Evolutionary conservation across 176 grass and related monocot species (phyloP).

Genomic region (Oryza australiensis): DNA sequence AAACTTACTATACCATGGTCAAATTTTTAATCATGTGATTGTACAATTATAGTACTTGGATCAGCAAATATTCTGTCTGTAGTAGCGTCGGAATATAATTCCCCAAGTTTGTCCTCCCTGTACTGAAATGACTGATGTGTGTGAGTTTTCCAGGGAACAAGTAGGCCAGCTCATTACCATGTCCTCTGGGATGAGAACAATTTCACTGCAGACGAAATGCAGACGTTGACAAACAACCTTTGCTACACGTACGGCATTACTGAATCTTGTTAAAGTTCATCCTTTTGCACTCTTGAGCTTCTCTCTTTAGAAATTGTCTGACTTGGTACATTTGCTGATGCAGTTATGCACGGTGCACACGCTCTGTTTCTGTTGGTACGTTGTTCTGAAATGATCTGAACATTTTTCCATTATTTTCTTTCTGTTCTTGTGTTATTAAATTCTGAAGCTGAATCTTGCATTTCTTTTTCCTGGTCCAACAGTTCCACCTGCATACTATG

Average conservation of each 20-base stretch:
- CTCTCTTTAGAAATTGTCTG: slow-evolving; percentile 8
- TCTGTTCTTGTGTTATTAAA: background rate
- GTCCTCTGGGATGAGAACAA: slow-evolving; percentile 91
- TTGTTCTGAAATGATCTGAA: background rate
- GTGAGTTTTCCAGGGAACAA: slow-evolving; percentile 65
- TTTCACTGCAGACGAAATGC: slow-evolving; percentile 83
- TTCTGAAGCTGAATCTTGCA: background rate
- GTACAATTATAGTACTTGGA: slow-evolving; percentile 28
- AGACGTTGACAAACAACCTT: slow-evolving; percentile 99
- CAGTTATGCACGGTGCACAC: slow-evolving; percentile 95
- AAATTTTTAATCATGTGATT: slow-evolving; percentile 43
- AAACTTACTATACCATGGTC: slow-evolving; percentile 13
- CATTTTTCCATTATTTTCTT: background rate
- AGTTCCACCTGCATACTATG: slow-evolving; percentile 99
- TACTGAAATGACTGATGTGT: slow-evolving; percentile 45
- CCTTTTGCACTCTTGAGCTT: slow-evolving; percentile 13
- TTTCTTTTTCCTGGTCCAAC: slow-evolving; percentile 22
- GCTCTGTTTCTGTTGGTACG: slow-evolving; percentile 96
- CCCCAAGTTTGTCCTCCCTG: slow-evolving; percentile 14
- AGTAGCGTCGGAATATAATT: slow-evolving; percentile 32
- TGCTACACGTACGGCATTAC: slow-evolving; percentile 88
- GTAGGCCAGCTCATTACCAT: slow-evolving; percentile 80
- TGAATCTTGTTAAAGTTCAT: background rate
- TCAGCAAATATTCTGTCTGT: slow-evolving; percentile 17
- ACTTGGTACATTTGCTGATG: slow-evolving; percentile 36